Evolutionary conservation across 345 rosid genomes (phyloP).

Genomic region (Pelargonium nanum): DNA sequence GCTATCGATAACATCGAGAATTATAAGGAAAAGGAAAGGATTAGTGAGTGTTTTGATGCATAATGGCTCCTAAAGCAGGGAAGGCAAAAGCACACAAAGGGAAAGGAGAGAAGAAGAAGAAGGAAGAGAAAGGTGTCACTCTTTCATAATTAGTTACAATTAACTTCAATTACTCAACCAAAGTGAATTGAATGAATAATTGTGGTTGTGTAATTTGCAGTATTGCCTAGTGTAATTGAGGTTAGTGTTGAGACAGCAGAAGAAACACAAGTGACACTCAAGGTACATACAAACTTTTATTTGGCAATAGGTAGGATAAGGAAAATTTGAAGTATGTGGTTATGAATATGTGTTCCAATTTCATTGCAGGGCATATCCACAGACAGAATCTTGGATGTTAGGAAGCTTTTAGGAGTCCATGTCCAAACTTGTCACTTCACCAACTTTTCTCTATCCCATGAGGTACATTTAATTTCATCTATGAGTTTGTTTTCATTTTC

Average conservation of each 20-base stretch:
- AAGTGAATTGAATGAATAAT: neutral
- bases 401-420: conserved; percentile 67
- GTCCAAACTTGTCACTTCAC: conserved; percentile 86
- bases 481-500: no score
- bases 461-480: no score
- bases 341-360: neutral
- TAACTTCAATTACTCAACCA: neutral
- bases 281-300: conserved; percentile 30
- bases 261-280: conserved; percentile 71
- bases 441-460: conserved; percentile 67
- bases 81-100: conserved; percentile 63
- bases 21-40: neutral
- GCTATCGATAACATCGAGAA: neutral
- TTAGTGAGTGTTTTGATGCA: conserved; percentile 5
- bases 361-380: conserved; percentile 76
- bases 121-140: conserved; percentile 65
- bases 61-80: conserved; percentile 86
- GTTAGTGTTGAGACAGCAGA: conserved; percentile 62
- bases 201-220: conserved; percentile 20
- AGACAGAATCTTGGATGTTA: conserved; percentile 81
- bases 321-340: neutral
- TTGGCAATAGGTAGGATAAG: neutral
- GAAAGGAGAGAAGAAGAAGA: conserved; percentile 80
- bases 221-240: conserved; percentile 65
- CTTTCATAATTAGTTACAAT: neutral